phyloP scores from a whole-genome alignment of 129 eudicot species.

The Chrysanthemum seticuspe region DNA sequence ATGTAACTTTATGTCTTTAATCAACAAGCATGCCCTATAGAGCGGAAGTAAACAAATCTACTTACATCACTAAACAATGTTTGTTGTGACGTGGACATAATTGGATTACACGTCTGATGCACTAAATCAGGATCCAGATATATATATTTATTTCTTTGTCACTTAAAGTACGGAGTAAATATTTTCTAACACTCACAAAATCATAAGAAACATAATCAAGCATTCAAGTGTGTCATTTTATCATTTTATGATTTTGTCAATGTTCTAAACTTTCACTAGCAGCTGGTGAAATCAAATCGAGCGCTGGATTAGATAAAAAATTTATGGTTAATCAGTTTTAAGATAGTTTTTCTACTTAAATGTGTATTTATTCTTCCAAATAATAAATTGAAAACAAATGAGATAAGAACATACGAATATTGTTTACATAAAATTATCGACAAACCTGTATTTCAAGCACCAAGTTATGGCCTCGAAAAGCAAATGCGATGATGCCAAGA shows the following conservation, averaged over 20 bases:
- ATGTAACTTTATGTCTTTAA: not conserved
- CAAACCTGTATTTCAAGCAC: slow-evolving; percentile 63
- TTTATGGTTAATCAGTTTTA: not conserved
- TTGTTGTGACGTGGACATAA: slow-evolving; percentile 2
- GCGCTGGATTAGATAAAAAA: not conserved
- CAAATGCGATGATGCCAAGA: slow-evolving; percentile 58
- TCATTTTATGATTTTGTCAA: not conserved
- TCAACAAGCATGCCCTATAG: not conserved
- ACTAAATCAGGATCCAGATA: slow-evolving; percentile 13
- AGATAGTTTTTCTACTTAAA: not conserved
- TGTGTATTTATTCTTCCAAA: not conserved
- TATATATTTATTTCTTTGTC: not conserved
- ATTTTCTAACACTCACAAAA: too few relatives aligned
- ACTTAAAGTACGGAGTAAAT: too few relatives aligned
- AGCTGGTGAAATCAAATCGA: not conserved
- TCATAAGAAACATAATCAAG: too few relatives aligned
- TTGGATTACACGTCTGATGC: slow-evolving; percentile 19
- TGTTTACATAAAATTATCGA: not conserved
- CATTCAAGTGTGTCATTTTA: too few relatives aligned
- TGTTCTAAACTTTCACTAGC: not conserved
- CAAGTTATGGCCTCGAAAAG: slow-evolving; percentile 63
- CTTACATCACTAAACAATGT: not conserved
- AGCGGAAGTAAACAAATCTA: not conserved
- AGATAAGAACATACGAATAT: not conserved
- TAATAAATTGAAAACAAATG: not conserved